A percentile compares a stretch with the other conserved stretches of the same genome.
Conservation (phyloP, 2,329 filamentous ascomycete genomes). For the Colletotrichum spaethianum region DNA sequence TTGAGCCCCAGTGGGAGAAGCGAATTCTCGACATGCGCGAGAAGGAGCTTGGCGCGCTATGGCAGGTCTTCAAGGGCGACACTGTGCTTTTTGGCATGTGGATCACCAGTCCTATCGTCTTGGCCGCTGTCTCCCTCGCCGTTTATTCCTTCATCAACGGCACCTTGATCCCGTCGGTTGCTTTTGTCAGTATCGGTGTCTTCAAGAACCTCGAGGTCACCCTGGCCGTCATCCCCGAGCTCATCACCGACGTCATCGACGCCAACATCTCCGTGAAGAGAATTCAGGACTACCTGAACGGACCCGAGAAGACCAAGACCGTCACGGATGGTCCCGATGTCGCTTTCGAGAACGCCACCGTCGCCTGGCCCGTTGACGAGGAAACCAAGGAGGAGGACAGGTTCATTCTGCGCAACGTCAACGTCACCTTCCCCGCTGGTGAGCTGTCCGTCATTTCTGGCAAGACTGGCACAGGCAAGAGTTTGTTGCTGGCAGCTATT, state of each 20-base stretch:
- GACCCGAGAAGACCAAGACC: slow-evolving; percentile 73
- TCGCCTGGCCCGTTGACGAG: slow-evolving; percentile 82
- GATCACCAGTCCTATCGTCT: slow-evolving; percentile 80
- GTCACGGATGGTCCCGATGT: slow-evolving; percentile 71
- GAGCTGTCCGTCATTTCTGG: slow-evolving; percentile 83
- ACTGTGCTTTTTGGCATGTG: slow-evolving; percentile 76
- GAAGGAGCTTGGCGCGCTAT: slow-evolving; percentile 76
- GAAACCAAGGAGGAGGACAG: slow-evolving; percentile 69
- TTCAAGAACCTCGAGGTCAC: slow-evolving; percentile 82
- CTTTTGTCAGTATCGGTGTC: slow-evolving; percentile 83
- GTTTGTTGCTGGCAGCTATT: slow-evolving; percentile 79
- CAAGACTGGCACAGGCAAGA: slow-evolving; percentile 85
- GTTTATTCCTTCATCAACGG: slow-evolving; percentile 77
- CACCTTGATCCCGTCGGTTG: slow-evolving; percentile 77
- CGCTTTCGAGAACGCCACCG: slow-evolving; percentile 75
- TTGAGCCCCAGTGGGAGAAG: slow-evolving; percentile 81
- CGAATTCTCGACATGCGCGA: slow-evolving; percentile 75
- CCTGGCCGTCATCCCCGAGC: slow-evolving; percentile 79
- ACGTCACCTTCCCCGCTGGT: slow-evolving; percentile 75
- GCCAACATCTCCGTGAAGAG: slow-evolving; percentile 80
- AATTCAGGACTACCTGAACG: slow-evolving; percentile 79
- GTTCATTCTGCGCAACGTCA: slow-evolving; percentile 76
- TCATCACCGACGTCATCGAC: slow-evolving; percentile 79
- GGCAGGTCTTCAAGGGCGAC: slow-evolving; percentile 76
- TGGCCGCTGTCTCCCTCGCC: slow-evolving; percentile 79